Base-by-base conservation (phyloP, 2,329 filamentous ascomycete genomes). In the Pyrenochaeta sp. region DNA sequence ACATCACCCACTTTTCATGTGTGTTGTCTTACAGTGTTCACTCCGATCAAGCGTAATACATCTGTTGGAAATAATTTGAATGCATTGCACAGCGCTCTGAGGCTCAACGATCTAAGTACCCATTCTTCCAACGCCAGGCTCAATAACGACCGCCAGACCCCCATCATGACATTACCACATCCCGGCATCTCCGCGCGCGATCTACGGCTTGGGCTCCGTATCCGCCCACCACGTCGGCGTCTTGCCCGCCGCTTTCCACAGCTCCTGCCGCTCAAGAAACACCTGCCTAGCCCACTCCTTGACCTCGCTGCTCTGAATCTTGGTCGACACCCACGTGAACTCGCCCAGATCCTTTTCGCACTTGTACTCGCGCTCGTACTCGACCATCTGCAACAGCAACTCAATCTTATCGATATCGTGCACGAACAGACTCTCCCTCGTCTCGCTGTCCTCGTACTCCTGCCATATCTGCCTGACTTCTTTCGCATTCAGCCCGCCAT, bases 371-470 rank as follows among this genome's bases (percentile, higher is more conserved):
- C 88, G 86, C 81, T 99, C 94, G 66, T 99, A 99, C 72, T 99
- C 94, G 20, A 96, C 77, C 89, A 96, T 96, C 77, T 99, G 94
- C 65, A 96, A 76, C 49, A 99, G 74, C 55, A 99, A 77, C 76
- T 99, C 94, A 71, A 99, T 85, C 84, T 97, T 97, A 74, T 99
- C 94, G 46, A 99, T 84, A 69, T 99, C 94, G 70, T 99, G 94
- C 29, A 99, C 94, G 53, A 93, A 97, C 49, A 86, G 80, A 58
- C 88, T 89, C 68, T 99, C 93, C 10, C 86, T 75, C 7, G 94
- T 97, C 74, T 86, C 65, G 13, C 85, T 86, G 60, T 94, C 90
- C 72, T 99, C 94, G 67, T 99, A 99, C 72, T 99, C 94, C 65
- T 95, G 87, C 90, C 94, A 99, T 36, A 96, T 81, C 7, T 80